These are phyloP conservation scores for Ceratocystis diversiconidia DNA, from an alignment of 2,329 filamentous ascomycete genomes.

Conservation along the genomic window DNA sequence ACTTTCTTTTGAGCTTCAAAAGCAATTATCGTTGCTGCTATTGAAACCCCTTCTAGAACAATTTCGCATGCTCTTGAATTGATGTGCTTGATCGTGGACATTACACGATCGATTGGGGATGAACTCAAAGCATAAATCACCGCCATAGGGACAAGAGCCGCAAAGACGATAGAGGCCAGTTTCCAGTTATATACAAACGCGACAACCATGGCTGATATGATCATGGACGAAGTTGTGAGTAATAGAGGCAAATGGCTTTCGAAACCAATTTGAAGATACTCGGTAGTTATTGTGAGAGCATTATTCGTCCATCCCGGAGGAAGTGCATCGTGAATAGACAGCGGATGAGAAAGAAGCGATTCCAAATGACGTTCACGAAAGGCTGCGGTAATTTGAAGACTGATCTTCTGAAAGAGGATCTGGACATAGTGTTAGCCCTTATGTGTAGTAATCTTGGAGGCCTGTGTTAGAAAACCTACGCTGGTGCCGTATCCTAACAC, in stretches of 20 bases:
- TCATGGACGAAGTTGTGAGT: constrained; percentile 29
- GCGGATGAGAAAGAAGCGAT: constrained; percentile 35
- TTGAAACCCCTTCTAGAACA: constrained; percentile 29
- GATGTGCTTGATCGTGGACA: constrained; percentile 26
- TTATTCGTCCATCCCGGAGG: constrained; percentile 37
- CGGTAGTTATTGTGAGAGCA: constrained; percentile 38
- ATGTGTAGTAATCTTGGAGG: neutral
- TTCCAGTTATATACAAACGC: constrained; percentile 39
- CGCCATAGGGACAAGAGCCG: constrained; percentile 31
- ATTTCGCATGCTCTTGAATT: constrained; percentile 27
- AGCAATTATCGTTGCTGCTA: constrained; percentile 31
- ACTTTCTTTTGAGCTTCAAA: constrained; percentile 29
- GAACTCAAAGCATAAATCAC: constrained; percentile 24
- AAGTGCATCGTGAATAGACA: constrained; percentile 35
- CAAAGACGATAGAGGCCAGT: constrained; percentile 36
- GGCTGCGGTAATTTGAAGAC: constrained; percentile 36
- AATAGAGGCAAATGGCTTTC: constrained; percentile 36
- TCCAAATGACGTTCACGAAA: constrained; percentile 36
- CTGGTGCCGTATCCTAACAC: constrained; percentile 25
- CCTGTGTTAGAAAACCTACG: constrained; percentile 20
- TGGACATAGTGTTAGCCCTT: neutral
- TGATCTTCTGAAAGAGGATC: neutral
- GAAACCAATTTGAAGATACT: constrained; percentile 39
- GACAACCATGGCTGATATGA: constrained; percentile 34
- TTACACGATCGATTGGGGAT: constrained; percentile 25